Base-by-base conservation (phyloP, 1,139 yeast genomes). In the Hyphopichia khmerensis region DNA sequence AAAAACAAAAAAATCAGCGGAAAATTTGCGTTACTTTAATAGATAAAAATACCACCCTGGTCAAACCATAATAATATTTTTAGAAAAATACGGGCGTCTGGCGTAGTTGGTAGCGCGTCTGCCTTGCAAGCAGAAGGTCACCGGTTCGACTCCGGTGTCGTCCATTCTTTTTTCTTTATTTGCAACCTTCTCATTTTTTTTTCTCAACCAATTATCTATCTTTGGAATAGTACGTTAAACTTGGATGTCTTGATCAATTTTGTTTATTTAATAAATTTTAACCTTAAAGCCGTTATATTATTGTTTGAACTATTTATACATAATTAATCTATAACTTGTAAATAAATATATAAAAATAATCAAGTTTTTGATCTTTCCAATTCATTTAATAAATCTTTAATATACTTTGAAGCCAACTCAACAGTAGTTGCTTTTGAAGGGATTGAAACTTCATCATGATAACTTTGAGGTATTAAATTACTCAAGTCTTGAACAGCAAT, bases 361-460 rank as follows among this genome's bases (percentile, higher is more conserved):
- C 10, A 26, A 9, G 5, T 7, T 11, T 26, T 26, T 11, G 10
- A 26, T 7, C n/a, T 11, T 4, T 26, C 29, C 4, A 26, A 8
- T 52, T 82, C 84, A 1, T 49, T 50, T 37, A 71, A 60, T 43
- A 90, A 67, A 35, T 73, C 72, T 42, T 74, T 65, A 40, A 90
- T 88, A 56, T 84, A 87, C 37, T 70, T 68, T 33, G 88, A 82
- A 0, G 96, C 96, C 59, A 89, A 70, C 59, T 93, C 98, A 5
- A 93, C 96, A 0, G 97, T 93, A 2, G 95, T 89, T 2, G 98
- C 98, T 59, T 93, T 93, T 19, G 87, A 87, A 21, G 89, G 95
- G 41, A 79, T 84, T 24, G 72, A 47, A 1, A 82, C 81, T 32
- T 79, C 77, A 38, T 75, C 79, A 49, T 80, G 85, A 54, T 83